Percentiles rank a stretch among this genome's conserved stretches.
Conservation (phyloP, 805 yeast species). For the Kluyveromyces wickerhamii region DNA sequence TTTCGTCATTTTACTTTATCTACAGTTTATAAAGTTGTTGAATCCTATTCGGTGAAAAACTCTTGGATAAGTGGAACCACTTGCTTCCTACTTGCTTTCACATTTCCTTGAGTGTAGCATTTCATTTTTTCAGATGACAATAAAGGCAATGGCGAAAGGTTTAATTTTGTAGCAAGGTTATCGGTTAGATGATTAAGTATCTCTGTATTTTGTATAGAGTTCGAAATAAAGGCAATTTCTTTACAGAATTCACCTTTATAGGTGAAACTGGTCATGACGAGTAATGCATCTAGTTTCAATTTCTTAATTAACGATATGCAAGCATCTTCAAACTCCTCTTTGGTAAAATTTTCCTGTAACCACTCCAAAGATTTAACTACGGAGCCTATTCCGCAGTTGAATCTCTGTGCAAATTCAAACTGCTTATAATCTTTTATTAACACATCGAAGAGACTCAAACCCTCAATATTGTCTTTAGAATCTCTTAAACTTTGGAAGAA, state of each 20-base stretch:
- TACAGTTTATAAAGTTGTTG: no score
- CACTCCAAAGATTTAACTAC: slow-evolving; percentile 56
- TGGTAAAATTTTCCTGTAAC: slow-evolving; percentile 33
- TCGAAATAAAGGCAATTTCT: slow-evolving; percentile 22
- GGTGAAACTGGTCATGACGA: slow-evolving; percentile 43
- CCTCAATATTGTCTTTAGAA: slow-evolving; percentile 57
- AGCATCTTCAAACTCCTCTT: slow-evolving; percentile 14
- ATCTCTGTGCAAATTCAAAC: slow-evolving; percentile 36
- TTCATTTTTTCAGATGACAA: slow-evolving; percentile 1
- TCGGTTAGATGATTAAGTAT: slow-evolving; percentile 14
- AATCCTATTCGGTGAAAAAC: background rate
- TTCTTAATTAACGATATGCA: slow-evolving; percentile 21
- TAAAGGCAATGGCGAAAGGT: slow-evolving; percentile 11
- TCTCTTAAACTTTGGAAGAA: slow-evolving; percentile 31
- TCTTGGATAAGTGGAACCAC: slow-evolving; percentile 55
- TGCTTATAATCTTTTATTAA: slow-evolving; percentile 80
- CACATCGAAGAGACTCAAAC: slow-evolving; percentile 52
- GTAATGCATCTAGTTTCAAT: slow-evolving; percentile 32
- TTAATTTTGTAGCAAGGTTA: slow-evolving; percentile 12
- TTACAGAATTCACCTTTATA: slow-evolving; percentile 34
- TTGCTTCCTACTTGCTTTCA: slow-evolving; percentile 72
- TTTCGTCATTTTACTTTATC: no score
- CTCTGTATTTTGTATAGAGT: slow-evolving; percentile 7
- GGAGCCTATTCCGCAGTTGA: slow-evolving; percentile 67
- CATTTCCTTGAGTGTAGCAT: slow-evolving; percentile 42